A percentile compares a stretch with the other conserved stretches of the same genome.
Evolutionary conservation across 768 basidiomycete species (phyloP).

Genomic region (Panaeolus cyanescens): DNA sequence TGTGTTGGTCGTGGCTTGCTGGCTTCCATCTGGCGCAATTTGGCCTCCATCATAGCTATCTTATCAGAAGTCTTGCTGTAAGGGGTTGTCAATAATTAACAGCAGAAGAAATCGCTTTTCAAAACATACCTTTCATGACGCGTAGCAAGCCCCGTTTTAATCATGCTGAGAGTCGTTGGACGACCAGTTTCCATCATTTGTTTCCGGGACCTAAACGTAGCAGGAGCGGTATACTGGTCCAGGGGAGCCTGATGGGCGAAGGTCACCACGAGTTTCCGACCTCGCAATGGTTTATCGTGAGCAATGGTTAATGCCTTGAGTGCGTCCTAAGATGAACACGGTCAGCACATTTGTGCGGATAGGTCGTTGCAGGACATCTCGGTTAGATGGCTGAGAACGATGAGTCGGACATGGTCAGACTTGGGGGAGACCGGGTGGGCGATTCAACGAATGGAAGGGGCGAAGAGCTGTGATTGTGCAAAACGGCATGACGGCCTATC

Average conservation of each 20-base stretch:
- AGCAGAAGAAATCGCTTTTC: background rate
- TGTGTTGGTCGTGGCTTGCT: constrained; percentile 27
- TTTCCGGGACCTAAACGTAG: constrained; percentile 34
- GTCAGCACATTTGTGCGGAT: background rate
- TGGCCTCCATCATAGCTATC: constrained; percentile 96
- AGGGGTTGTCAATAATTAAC: constrained; percentile 3
- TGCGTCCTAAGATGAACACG: constrained; percentile 70
- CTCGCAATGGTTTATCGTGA: constrained; percentile 81
- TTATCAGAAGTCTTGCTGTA: constrained; percentile 73
- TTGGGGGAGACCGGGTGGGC: background rate
- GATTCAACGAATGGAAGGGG: background rate
- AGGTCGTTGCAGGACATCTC: background rate
- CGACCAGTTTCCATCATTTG: constrained; percentile 58
- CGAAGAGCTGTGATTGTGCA: background rate
- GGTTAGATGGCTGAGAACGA: background rate
- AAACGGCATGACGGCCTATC: constrained; percentile 2
- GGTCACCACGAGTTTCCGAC: constrained; percentile 89
- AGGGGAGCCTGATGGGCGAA: constrained; percentile 84
- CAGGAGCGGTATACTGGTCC: constrained; percentile 31
- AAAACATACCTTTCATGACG: constrained; percentile 52
- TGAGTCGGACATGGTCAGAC: background rate
- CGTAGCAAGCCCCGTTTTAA: constrained; percentile 67
- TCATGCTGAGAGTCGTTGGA: constrained; percentile 85
- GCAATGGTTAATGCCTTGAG: constrained; percentile 70
- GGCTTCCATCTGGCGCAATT: constrained; percentile 77